These are phyloP conservation scores for Geosmithia putterillii DNA, from an alignment of 2,329 filamentous ascomycete species.

Conservation along the genomic window DNA sequence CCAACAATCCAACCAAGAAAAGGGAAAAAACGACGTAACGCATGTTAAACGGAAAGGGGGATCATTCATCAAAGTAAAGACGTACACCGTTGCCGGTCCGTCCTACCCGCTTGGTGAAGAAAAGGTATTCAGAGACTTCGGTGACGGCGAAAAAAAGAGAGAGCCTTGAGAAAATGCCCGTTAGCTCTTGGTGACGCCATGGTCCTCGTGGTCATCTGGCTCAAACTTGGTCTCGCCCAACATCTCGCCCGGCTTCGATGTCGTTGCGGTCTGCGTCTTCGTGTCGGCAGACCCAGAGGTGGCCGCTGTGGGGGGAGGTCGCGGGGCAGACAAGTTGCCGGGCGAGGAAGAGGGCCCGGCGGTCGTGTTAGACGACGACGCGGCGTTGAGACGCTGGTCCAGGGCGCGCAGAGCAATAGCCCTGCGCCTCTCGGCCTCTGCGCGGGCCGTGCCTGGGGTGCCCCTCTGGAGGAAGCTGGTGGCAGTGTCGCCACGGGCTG, in stretches of 20 bases:
- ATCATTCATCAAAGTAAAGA: too few relatives aligned
- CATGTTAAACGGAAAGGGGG: too few relatives aligned
- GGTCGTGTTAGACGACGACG: slow-evolving; percentile 27
- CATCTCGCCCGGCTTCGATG: slow-evolving; percentile 39
- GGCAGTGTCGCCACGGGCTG: slow-evolving; percentile 49
- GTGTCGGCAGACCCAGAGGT: slow-evolving; percentile 40
- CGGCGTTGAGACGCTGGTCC: slow-evolving; percentile 84
- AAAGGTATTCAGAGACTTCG: too few relatives aligned
- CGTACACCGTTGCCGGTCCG: neutral
- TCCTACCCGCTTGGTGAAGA: too few relatives aligned
- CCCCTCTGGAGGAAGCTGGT: slow-evolving; percentile 34
- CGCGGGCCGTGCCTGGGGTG: slow-evolving; percentile 58
- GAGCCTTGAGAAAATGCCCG: too few relatives aligned
- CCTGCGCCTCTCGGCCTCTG: slow-evolving; percentile 82
- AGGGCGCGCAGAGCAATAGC: slow-evolving; percentile 83
- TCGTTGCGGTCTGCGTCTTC: slow-evolving; percentile 45
- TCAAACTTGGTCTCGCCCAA: slow-evolving; percentile 60
- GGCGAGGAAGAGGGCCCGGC: slow-evolving; percentile 14
- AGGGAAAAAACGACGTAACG: too few relatives aligned
- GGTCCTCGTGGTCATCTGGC: slow-evolving; percentile 43
- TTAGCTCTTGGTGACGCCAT: neutral
- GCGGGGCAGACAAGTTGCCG: slow-evolving; percentile 7
- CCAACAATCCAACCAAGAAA: too few relatives aligned
- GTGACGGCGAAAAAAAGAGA: too few relatives aligned
- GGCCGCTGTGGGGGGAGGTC: slow-evolving; percentile 9